Evolutionary conservation across 495 filamentous ascomycete genomes (phyloP).

Genomic region (Aspergillus kassunensis): DNA sequence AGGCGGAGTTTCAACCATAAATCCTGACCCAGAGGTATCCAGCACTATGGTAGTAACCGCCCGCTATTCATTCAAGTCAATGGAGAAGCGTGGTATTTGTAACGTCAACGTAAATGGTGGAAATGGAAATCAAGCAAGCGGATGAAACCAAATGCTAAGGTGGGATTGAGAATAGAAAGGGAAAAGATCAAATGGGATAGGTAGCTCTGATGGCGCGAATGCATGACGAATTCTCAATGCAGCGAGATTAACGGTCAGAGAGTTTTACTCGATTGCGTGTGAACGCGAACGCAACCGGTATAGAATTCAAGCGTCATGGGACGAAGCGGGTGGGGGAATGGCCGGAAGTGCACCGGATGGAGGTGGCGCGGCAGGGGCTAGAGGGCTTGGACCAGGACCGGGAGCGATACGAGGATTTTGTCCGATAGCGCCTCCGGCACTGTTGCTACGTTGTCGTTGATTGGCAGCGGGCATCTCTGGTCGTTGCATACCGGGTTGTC

Average conservation of each 20-base stretch:
- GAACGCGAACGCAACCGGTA: neutral
- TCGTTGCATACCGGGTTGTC: conserved; percentile 39
- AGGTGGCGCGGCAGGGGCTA: conserved; percentile 35
- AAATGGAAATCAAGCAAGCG: neutral
- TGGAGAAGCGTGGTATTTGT: conserved; percentile 1
- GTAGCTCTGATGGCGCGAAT: neutral
- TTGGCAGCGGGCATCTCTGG: conserved; percentile 37
- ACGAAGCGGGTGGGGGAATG: conserved; percentile 17
- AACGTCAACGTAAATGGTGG: neutral
- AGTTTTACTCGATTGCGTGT: too few relatives aligned
- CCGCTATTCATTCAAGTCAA: neutral
- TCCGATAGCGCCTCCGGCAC: conserved; percentile 42
- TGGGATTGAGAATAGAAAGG: neutral
- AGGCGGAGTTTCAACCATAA: neutral
- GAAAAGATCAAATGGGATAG: neutral
- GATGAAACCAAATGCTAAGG: neutral
- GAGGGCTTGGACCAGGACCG: conserved; percentile 57
- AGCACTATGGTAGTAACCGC: too few relatives aligned
- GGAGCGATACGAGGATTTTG: conserved; percentile 39
- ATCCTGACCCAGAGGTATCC: neutral
- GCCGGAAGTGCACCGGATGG: conserved; percentile 32
- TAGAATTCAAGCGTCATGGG: neutral
- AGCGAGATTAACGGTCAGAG: too few relatives aligned
- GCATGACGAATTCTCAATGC: too few relatives aligned
- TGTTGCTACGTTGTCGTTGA: conserved; percentile 49